Conservation (phyloP, 2,329 filamentous ascomycete genomes). For the Scedosporium aurantiacum region DNA sequence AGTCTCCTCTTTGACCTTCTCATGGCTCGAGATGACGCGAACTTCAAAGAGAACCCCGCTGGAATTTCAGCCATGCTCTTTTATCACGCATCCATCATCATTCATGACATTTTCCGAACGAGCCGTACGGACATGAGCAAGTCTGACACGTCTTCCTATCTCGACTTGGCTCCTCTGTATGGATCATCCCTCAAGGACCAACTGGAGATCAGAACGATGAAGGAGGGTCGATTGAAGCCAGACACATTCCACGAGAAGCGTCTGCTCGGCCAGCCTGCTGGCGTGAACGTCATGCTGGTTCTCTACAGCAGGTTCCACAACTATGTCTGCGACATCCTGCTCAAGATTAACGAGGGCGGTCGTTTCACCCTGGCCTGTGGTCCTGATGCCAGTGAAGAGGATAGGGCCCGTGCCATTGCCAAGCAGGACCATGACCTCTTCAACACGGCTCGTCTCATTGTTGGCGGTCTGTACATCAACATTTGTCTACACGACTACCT, state of each 20-base stretch:
- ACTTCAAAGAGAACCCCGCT: conserved; percentile 54
- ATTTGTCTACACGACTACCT: conserved; percentile 50
- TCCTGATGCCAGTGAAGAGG: conserved; percentile 15
- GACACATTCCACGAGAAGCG: conserved; percentile 59
- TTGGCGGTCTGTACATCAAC: conserved; percentile 43
- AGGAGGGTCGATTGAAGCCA: conserved; percentile 58
- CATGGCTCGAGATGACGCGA: conserved; percentile 41
- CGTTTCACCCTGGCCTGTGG: conserved; percentile 39
- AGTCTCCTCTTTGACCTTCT: conserved; percentile 57
- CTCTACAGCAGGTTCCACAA: conserved; percentile 64
- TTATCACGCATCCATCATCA: conserved; percentile 57
- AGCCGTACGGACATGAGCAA: conserved; percentile 50
- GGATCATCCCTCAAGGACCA: conserved; percentile 56
- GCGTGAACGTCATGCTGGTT: conserved; percentile 56
- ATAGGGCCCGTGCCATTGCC: conserved; percentile 21
- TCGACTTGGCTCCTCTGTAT: conserved; percentile 64
- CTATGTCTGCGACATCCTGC: conserved; percentile 50
- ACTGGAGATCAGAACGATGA: conserved; percentile 48
- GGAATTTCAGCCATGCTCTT: conserved; percentile 67
- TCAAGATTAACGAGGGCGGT: conserved; percentile 55
- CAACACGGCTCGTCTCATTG: conserved; percentile 43
- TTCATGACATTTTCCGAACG: conserved; percentile 25
- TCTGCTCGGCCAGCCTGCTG: conserved; percentile 54
- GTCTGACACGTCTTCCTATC: conserved; percentile 61
- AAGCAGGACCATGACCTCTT: conserved; percentile 43